Base-by-base conservation (phyloP, 768 basidiomycete species). In the Lactifluus pinguis region DNA sequence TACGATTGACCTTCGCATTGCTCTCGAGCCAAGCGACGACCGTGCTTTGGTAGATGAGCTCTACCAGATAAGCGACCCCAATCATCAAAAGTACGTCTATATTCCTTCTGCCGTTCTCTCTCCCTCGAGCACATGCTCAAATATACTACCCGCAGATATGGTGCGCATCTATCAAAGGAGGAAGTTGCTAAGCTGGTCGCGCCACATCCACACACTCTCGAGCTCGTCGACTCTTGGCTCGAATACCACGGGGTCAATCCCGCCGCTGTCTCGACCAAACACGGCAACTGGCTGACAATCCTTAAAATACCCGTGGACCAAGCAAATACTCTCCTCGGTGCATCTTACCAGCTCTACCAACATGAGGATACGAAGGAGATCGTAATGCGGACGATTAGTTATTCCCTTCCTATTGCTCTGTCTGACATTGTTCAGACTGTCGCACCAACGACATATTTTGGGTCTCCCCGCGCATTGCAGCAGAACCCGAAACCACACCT, bases 391-490 rank as follows among this genome's bases (percentile, higher is more conserved):
- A 25, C 25, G 25, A 25, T 2, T 25, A 1, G 2, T 25, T 25
- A 25, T 25, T 25, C 25, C 2, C 25, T 25, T 25, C 25, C 25
- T 25, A 25, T 2, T 25, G 72, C 13, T 64, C 75, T 30, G 61
- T 70, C 45, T 45, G 69, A 0, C 82, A 86, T 62, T 62, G 71
- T 89, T 63, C 72, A 82, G 29, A 72, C 85, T 21, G 75, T 88
- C 34, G 74, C 84, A 0, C 87, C 87, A 7, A 69, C 67, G 1
- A 87, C 85, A 5, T 82, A 83, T 67, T 87, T 87, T 65, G 78
- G 83, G 14, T 1, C 25, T 25, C 25, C 25, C 1, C 25, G 25
- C 2, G 25, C 25, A 25, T 25, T 25, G 1, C 25, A 1, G 25
- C 25, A 25, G 25, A 25, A 1, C 25, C 25, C 1, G 25, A 25